Conservation (phyloP, 768 basidiomycete genomes). For the Leccinum uliginosum region DNA sequence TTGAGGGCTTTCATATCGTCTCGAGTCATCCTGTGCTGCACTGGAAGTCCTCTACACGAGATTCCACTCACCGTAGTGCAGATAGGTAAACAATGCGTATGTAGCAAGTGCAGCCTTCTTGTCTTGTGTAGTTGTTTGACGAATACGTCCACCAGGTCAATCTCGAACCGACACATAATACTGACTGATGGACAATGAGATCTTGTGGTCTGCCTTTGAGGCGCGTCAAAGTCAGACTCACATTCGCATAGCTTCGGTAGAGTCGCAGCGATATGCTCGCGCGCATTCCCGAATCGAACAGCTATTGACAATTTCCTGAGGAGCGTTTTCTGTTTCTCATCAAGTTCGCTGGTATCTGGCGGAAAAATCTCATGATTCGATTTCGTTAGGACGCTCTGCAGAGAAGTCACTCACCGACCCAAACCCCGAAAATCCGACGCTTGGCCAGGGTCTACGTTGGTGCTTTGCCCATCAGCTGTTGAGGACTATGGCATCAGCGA, state of each 20-base stretch:
- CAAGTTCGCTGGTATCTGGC: constrained; percentile 6
- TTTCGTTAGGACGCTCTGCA: background rate
- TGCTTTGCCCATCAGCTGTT: background rate
- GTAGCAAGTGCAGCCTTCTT: constrained; percentile 18
- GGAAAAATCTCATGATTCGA: background rate
- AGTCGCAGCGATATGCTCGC: constrained; percentile 21
- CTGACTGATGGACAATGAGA: constrained; percentile 6
- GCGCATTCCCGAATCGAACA: background rate
- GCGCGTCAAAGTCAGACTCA: background rate
- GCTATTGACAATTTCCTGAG: constrained; percentile 10
- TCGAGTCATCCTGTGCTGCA: background rate
- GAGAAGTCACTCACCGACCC: constrained; percentile 10
- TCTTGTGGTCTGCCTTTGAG: background rate
- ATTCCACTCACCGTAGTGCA: constrained; percentile 13
- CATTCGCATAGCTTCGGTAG: constrained; percentile 20
- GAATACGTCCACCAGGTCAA: constrained; percentile 1
- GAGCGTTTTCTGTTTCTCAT: background rate
- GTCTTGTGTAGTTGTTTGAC: constrained; percentile 15
- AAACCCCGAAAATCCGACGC: constrained; percentile 16
- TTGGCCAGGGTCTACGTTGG: background rate
- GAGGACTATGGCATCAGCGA: constrained; percentile 14
- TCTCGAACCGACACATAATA: constrained; percentile 3
- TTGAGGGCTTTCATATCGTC: constrained; percentile 14
- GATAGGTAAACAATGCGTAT: constrained; percentile 15
- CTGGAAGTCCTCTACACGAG: background rate